Base-by-base conservation (phyloP, 2,329 filamentous ascomycete species). In the Exserohilum turcica region DNA sequence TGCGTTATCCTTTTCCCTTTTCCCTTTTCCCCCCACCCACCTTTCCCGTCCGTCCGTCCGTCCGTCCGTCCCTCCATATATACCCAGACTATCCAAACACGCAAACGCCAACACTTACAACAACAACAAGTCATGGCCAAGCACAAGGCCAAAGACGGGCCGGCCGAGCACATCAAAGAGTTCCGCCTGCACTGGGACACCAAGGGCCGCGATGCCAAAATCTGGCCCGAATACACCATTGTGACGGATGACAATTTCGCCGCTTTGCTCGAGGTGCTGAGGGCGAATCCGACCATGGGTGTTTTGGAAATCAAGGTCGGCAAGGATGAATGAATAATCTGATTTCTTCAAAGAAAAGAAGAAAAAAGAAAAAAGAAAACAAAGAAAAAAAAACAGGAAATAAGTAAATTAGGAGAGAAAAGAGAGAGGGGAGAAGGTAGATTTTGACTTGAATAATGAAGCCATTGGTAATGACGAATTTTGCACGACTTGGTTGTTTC, bases 151-250 rank as follows among this genome's bases (percentile, higher is more conserved):
- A 38, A 47, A n/a, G 56, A 63, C 16, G 59, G 55, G 0, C 45
- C 46, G 0, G 54, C 59, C 13, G 69, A 70, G 42, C 56, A 56
- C 15, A 73, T 73, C 29, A 61, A 68, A 32, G 65, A 70, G 39
- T 55, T 73, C 28, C 57, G 54, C 15, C 59, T 74, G 5, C 71
- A 71, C 55, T 74, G 71, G 71, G 62, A 62, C 45, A 60, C 55
- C 13, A 59, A 58, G 39, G 62, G 52, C 7, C 56, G 69, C 12
- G 71, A 74, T 19, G 47, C 53, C 18, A 73, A 68, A 28, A 59
- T 68, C 3, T 74, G 70, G 70, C 71, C 70, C 3, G 68, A 74
- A 46, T 70, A 67, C 16, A 74, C 71, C 5, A 51, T 71, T 7
- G 42, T 74, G 42, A 73, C 68, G 16, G 67, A 73, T 9, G 62